These are phyloP conservation scores for Abortiporus biennis DNA, from an alignment of 1,284 basidiomycete species.

Conservation along the genomic window DNA sequence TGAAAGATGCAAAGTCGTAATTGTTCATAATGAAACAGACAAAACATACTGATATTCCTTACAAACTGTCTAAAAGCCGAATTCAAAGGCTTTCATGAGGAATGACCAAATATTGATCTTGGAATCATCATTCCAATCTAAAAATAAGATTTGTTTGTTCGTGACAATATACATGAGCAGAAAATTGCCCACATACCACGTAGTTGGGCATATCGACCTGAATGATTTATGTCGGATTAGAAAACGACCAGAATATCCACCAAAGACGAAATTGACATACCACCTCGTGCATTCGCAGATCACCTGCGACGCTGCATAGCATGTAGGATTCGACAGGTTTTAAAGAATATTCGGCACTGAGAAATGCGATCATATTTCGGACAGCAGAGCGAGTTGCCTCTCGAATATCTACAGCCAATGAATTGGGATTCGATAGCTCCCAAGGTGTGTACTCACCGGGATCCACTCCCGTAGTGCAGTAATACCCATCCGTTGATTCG, in stretches of 20 bases:
- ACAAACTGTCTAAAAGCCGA: no score
- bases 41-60: no score
- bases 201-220: slow-evolving; percentile 66
- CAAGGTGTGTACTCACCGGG: slow-evolving; percentile 23
- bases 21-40: no score
- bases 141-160: not conserved
- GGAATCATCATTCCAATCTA: slow-evolving; percentile 48
- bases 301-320: slow-evolving; percentile 55
- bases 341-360: slow-evolving; percentile 36
- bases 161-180: not conserved
- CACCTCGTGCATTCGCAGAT: slow-evolving; percentile 57
- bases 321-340: slow-evolving; percentile 47
- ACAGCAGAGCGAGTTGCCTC: slow-evolving; percentile 50
- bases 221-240: not conserved
- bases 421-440: not conserved
- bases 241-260: not conserved
- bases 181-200: slow-evolving; percentile 33
- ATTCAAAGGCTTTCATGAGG: no score
- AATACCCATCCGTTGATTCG: slow-evolving; percentile 42
- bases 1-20: no score
- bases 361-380: slow-evolving; percentile 49
- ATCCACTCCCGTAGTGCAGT: slow-evolving; percentile 54
- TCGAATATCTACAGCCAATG: slow-evolving; percentile 33
- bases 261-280: slow-evolving; percentile 28
- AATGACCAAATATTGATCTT: slow-evolving; percentile 27